These are phyloP conservation scores for Geranium rotundifolium DNA, from an alignment of 345 rosid species.

Conservation along the genomic window DNA sequence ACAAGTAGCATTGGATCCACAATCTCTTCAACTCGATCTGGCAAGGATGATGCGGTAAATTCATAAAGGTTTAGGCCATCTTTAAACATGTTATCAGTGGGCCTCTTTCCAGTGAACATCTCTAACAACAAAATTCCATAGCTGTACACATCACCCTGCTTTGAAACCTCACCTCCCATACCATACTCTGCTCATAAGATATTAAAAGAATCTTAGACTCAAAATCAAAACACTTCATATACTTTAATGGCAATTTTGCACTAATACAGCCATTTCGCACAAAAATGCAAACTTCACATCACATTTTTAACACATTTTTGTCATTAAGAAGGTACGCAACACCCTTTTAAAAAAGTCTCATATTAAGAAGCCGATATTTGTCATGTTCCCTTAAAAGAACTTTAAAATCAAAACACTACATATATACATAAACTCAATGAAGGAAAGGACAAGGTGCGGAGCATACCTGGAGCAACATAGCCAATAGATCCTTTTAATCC, in stretches of 20 bases:
- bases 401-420: no score
- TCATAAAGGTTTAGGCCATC: conserved; percentile 14
- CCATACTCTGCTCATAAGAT: conserved; percentile 23
- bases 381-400: no score
- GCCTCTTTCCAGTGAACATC: conserved; percentile 17
- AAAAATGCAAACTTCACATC: no score
- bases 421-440: no score
- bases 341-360: no score
- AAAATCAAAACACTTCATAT: no score
- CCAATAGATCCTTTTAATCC: background rate
- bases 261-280: no score
- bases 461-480: background rate
- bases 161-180: conserved; percentile 15
- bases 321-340: no score
- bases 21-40: conserved; percentile 7
- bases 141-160: conserved; percentile 19
- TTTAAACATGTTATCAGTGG: conserved; percentile 15
- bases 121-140: conserved; percentile 23
- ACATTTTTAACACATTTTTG: no score
- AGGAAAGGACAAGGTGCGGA: no score
- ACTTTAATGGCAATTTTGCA: no score
- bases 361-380: no score
- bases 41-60: conserved; percentile 9
- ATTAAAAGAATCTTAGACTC: background rate
- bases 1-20: background rate